A percentile compares a stretch with the other conserved stretches of the same genome.
These are phyloP conservation scores for Neoboletus subvelutipes DNA, from an alignment of 768 basidiomycete species.

Conservation along the genomic window DNA sequence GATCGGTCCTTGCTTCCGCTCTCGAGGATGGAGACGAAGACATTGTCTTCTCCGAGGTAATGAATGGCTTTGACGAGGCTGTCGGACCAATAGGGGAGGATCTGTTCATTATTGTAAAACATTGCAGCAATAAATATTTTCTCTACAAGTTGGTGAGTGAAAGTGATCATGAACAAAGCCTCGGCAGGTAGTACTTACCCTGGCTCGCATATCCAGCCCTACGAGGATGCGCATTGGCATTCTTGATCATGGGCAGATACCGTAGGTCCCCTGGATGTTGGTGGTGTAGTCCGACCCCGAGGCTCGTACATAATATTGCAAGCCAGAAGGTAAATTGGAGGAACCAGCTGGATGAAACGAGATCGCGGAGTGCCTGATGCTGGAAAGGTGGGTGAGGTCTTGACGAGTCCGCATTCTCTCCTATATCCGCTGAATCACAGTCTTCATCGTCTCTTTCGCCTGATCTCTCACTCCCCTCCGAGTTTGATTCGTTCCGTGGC, in stretches of 20 bases:
- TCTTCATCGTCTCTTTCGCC: not conserved
- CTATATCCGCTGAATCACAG: not conserved
- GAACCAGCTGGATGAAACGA: not conserved
- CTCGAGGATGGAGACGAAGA: slow-evolving; percentile 44
- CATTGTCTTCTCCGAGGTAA: slow-evolving; percentile 42
- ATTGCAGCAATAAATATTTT: slow-evolving; percentile 31
- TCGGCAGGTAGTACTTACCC: slow-evolving; percentile 1
- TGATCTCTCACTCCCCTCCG: not conserved
- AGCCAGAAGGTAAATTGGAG: slow-evolving; percentile 10
- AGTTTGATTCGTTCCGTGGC: slow-evolving; percentile 2
- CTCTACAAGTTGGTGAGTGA: slow-evolving; percentile 1
- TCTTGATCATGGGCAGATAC: slow-evolving; percentile 14
- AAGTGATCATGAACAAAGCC: too few relatives aligned
- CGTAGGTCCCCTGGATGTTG: slow-evolving; percentile 8
- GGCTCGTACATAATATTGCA: not conserved
- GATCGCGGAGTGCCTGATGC: not conserved
- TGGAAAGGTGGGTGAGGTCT: not conserved
- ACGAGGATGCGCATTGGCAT: slow-evolving; percentile 11
- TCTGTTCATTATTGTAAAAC: slow-evolving; percentile 38
- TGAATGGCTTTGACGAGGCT: slow-evolving; percentile 36
- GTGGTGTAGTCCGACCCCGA: slow-evolving; percentile 7
- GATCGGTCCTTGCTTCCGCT: slow-evolving; percentile 30
- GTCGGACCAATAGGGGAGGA: slow-evolving; percentile 41
- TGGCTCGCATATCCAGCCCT: slow-evolving; percentile 16
- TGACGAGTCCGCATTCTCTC: not conserved